Percentiles rank a stretch among this genome's conserved stretches.
Evolutionary conservation across 164 flowering plant genomes (phyloP).

Genomic region (Platanus orientalis): DNA sequence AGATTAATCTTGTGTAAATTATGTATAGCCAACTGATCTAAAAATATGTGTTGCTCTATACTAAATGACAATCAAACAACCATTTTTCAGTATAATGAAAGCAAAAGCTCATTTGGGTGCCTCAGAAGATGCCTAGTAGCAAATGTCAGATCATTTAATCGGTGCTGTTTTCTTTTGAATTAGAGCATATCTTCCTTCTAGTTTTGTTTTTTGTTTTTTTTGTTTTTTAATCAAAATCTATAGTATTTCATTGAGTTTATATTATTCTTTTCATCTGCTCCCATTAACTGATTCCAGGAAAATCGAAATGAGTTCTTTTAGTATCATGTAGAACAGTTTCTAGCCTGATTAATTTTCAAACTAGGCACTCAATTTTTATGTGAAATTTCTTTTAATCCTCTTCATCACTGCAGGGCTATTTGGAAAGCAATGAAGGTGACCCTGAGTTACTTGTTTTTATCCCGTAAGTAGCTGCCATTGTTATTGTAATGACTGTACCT

Average conservation of each 20-base stretch:
- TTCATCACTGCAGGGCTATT: slow-evolving; percentile 48
- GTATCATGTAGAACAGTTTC: background rate
- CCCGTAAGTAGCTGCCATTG: slow-evolving; percentile 54
- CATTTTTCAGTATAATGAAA: too few relatives aligned
- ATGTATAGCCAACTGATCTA: too few relatives aligned
- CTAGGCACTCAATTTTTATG: background rate
- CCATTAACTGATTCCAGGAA: background rate
- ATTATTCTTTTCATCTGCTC: background rate
- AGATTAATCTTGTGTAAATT: too few relatives aligned
- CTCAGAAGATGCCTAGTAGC: too few relatives aligned
- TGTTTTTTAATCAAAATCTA: too few relatives aligned
- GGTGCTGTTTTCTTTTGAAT: too few relatives aligned
- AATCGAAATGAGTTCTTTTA: background rate
- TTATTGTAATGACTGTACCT: background rate
- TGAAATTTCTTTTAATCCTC: background rate
- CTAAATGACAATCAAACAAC: too few relatives aligned
- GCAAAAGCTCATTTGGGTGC: too few relatives aligned
- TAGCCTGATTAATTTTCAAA: background rate
- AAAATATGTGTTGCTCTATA: too few relatives aligned
- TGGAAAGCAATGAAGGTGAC: slow-evolving; percentile 99
- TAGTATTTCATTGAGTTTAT: background rate
- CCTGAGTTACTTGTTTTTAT: slow-evolving; percentile 90
- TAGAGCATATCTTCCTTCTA: too few relatives aligned
- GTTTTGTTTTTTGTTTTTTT: too few relatives aligned
- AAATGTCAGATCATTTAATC: too few relatives aligned